Conservation (phyloP, 2,329 filamentous ascomycete species). For the Rutstroemia sp. region DNA sequence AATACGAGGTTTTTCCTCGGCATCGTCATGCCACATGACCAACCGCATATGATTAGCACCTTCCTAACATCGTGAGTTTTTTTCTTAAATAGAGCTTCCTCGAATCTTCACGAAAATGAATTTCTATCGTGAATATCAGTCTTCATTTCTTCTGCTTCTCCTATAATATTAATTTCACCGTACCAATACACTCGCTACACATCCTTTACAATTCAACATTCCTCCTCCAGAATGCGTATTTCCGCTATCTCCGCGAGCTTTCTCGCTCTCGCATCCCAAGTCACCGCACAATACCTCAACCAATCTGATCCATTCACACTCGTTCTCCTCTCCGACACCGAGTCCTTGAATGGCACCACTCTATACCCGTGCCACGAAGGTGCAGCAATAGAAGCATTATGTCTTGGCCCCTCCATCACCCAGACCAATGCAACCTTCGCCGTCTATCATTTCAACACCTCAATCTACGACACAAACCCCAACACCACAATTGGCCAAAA, state of each 20-base stretch:
- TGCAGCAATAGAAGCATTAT: conserved; percentile 40
- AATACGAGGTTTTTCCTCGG: no score
- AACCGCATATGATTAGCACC: no score
- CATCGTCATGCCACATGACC: no score
- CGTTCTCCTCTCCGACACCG: conserved; percentile 32
- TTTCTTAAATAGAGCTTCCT: no score
- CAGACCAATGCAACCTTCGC: conserved; percentile 14
- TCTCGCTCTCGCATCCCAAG: conserved; percentile 15
- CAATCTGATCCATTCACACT: conserved; percentile 38
- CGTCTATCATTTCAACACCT: conserved; percentile 21
- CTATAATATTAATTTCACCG: background rate
- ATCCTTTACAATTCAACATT: background rate
- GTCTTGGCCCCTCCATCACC: conserved; percentile 24
- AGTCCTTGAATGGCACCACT: conserved; percentile 31
- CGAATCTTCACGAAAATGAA: no score
- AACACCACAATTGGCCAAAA: conserved; percentile 16
- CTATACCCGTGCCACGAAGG: conserved; percentile 40
- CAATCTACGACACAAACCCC: conserved; percentile 8
- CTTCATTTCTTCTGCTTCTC: background rate
- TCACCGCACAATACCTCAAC: conserved; percentile 26
- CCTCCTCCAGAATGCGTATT: conserved; percentile 14
- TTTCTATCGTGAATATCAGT: no score
- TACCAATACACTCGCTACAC: background rate
- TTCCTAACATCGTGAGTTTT: no score
- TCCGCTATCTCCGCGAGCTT: conserved; percentile 16